Conservation (phyloP, 129 eudicot species). For the Helichrysum umbraculigerum region DNA sequence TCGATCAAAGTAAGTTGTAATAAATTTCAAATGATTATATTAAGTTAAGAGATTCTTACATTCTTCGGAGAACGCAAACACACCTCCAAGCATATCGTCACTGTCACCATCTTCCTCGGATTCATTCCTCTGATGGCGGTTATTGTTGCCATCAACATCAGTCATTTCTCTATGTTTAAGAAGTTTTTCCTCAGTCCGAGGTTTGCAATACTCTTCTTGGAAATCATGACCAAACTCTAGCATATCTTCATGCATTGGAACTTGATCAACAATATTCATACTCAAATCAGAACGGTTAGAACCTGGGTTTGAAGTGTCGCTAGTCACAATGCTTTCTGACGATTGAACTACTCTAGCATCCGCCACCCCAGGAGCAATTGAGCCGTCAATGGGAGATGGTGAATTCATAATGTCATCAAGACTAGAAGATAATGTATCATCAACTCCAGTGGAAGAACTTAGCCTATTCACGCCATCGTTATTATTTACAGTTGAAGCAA, state of each 20-base stretch:
- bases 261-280: constrained; percentile 59
- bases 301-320: constrained; percentile 59
- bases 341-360: constrained; percentile 41
- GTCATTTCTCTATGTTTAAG: constrained; percentile 37
- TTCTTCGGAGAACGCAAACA: constrained; percentile 77
- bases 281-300: constrained; percentile 64
- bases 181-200: constrained; percentile 34
- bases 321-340: constrained; percentile 46
- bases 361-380: constrained; percentile 36
- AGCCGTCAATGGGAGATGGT: constrained; percentile 36
- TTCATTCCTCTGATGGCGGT: constrained; percentile 42
- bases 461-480: constrained; percentile 36
- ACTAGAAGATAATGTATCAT: constrained; percentile 24
- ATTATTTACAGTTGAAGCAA: constrained; percentile 29
- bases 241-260: constrained; percentile 56
- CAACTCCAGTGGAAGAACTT: constrained; percentile 22
- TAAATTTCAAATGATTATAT: not conserved
- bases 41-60: constrained; percentile 37
- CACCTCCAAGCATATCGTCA: constrained; percentile 79
- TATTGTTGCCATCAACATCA: constrained; percentile 45
- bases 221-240: constrained; percentile 53
- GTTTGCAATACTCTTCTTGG: constrained; percentile 57
- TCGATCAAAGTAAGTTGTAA: not conserved
- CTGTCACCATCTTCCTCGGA: constrained; percentile 67
- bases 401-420: constrained; percentile 48